Conservation (phyloP, 805 yeast species). For the Candida argentea region DNA sequence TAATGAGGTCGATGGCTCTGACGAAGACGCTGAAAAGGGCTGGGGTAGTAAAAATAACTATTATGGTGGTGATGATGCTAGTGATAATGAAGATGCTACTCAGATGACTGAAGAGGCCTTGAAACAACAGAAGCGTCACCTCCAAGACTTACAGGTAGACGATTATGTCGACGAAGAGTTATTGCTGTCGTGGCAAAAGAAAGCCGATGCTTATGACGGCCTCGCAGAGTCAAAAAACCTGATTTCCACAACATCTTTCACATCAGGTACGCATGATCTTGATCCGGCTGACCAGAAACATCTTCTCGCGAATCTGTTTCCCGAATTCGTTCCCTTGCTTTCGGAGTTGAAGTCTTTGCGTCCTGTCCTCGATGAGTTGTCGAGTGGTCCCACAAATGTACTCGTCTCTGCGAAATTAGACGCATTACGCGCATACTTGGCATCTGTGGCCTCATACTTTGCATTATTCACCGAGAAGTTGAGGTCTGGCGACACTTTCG, state of each 20-base stretch:
- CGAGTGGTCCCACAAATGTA: constrained; percentile 1
- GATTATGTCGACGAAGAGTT: constrained; percentile 59
- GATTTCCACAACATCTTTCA: constrained; percentile 5
- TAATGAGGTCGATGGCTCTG: constrained; percentile 19
- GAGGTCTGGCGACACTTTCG: constrained; percentile 41
- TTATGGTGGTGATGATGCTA: constrained; percentile 50
- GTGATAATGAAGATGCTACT: constrained; percentile 68
- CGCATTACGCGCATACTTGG: constrained; percentile 72
- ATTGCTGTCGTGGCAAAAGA: constrained; percentile 69
- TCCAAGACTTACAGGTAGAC: constrained; percentile 57
- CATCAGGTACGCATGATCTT: constrained; percentile 23
- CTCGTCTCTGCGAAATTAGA: constrained; percentile 42
- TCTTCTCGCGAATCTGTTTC: constrained; percentile 53
- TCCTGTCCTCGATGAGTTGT: constrained; percentile 25
- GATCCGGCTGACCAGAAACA: constrained; percentile 43
- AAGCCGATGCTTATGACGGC: constrained; percentile 37
- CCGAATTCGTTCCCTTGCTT: constrained; percentile 74
- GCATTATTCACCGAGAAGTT: constrained; percentile 58
- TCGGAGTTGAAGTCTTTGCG: constrained; percentile 44
- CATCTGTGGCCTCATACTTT: constrained; percentile 69
- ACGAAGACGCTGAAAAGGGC: constrained; percentile 18
- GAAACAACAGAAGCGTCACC: constrained; percentile 65
- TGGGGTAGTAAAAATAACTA: constrained; percentile 39
- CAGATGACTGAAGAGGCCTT: constrained; percentile 82
- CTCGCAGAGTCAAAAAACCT: constrained; percentile 7